A percentile compares a stretch with the other conserved stretches of the same genome.
Evolutionary conservation across 108 stramenopile genomes (phyloP).

Genomic region (Poteriospumella lacustris): DNA sequence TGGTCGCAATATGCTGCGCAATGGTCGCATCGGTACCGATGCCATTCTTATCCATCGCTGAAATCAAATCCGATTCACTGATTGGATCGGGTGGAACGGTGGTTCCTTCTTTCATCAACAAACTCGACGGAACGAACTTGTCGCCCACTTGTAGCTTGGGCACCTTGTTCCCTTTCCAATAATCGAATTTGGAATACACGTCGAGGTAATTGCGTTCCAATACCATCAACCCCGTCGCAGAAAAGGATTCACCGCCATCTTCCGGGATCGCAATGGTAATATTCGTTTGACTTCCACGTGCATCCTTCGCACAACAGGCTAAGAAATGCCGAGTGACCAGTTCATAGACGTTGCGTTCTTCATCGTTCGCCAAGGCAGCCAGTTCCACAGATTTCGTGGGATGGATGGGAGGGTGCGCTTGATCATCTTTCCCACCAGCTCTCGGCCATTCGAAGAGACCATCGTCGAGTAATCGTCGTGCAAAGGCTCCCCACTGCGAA

Average conservation of each 20-base stretch:
- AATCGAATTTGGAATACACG: slow-evolving; percentile 47
- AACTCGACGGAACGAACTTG: slow-evolving; percentile 9
- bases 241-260: slow-evolving; percentile 58
- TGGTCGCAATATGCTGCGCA: slow-evolving; percentile 55
- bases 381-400: slow-evolving; percentile 87
- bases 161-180: slow-evolving; percentile 38
- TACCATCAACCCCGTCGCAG: slow-evolving; percentile 35
- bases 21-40: slow-evolving; percentile 64
- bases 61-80: slow-evolving; percentile 53
- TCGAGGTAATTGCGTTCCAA: slow-evolving; percentile 51
- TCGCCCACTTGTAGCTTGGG: slow-evolving; percentile 38
- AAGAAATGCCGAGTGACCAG: slow-evolving; percentile 90
- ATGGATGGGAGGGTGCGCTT: slow-evolving; percentile 98
- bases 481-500: slow-evolving; percentile 30
- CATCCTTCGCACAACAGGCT: slow-evolving; percentile 94
- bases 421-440: slow-evolving; percentile 74
- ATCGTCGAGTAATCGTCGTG: background rate
- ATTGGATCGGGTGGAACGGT: slow-evolving; percentile 47
- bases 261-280: background rate
- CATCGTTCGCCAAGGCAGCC: slow-evolving; percentile 51
- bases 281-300: slow-evolving; percentile 73
- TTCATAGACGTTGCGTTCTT: slow-evolving; percentile 71
- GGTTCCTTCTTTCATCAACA: slow-evolving; percentile 42
- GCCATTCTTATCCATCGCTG: slow-evolving; percentile 53
- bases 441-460: slow-evolving; percentile 41